Evolutionary conservation across 352 stramenopile species (phyloP).

Genomic region (Globisporangium abappressorium): DNA sequence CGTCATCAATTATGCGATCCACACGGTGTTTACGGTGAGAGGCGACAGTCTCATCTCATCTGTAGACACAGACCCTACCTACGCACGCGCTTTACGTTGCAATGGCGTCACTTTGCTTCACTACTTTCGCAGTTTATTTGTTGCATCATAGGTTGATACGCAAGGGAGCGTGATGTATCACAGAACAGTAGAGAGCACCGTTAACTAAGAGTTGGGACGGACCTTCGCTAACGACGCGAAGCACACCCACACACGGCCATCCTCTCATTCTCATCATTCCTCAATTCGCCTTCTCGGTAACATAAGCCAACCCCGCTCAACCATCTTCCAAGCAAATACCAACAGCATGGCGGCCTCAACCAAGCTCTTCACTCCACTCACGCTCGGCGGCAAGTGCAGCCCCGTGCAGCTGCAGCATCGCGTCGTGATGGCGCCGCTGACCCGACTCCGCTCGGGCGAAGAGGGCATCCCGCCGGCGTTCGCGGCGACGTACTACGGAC

Average conservation of each 20-base stretch:
- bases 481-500: slow-evolving; percentile 57
- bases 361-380: slow-evolving; percentile 49
- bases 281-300: background rate
- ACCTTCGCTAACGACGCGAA: background rate
- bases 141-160: background rate
- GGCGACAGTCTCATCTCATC: background rate
- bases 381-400: slow-evolving; percentile 34
- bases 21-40: background rate
- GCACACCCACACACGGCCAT: background rate
- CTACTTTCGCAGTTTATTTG: background rate
- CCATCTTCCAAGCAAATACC: background rate
- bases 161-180: background rate
- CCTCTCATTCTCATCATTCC: slow-evolving; percentile 3
- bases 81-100: background rate
- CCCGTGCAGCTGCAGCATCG: slow-evolving; percentile 46
- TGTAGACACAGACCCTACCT: background rate
- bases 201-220: background rate
- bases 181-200: background rate
- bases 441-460: slow-evolving; percentile 32
- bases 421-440: slow-evolving; percentile 69
- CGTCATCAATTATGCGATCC: background rate
- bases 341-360: background rate
- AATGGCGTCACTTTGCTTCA: background rate
- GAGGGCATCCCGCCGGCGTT: slow-evolving; percentile 34
- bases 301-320: background rate